Percentiles rank a stretch among this genome's conserved stretches.
Conservation (phyloP, 345 rosid genomes). For the Theobroma cacao region DNA sequence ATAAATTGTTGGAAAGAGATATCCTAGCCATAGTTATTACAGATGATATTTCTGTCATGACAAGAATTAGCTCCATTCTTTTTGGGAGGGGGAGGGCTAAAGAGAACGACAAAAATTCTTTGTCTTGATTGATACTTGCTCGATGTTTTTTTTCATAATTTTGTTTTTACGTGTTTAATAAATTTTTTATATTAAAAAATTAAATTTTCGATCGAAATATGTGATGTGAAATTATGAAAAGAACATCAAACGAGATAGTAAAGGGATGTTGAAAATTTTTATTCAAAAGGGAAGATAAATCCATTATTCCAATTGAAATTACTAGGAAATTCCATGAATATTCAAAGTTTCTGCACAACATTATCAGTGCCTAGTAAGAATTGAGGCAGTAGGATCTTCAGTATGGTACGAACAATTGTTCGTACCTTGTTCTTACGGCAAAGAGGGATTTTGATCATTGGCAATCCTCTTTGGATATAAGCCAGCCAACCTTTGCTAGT, state of each 20-base stretch:
- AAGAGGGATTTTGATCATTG: background rate
- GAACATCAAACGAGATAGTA: too few relatives aligned
- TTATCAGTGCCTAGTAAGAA: background rate
- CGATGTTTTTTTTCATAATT: too few relatives aligned
- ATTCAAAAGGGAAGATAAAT: background rate
- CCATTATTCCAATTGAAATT: background rate
- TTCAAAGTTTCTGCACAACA: background rate
- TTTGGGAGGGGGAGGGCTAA: background rate
- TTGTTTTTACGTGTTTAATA: too few relatives aligned
- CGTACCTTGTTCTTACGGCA: background rate
- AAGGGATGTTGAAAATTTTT: too few relatives aligned
- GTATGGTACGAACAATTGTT: background rate
- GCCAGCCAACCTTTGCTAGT: slow-evolving; percentile 13
- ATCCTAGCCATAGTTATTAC: background rate
- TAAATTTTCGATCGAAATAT: too few relatives aligned
- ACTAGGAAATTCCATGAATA: background rate
- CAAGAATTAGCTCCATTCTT: background rate
- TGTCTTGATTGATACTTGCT: too few relatives aligned
- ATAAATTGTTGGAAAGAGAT: too few relatives aligned
- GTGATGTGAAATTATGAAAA: too few relatives aligned
- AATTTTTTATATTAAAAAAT: too few relatives aligned
- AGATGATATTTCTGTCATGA: background rate
- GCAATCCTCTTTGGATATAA: background rate
- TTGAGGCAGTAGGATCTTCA: background rate
- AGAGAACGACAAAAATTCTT: too few relatives aligned